These are phyloP conservation scores for Coemansia sp. DNA, from an alignment of 192 early-diverging fungal species.

Conservation along the genomic window DNA sequence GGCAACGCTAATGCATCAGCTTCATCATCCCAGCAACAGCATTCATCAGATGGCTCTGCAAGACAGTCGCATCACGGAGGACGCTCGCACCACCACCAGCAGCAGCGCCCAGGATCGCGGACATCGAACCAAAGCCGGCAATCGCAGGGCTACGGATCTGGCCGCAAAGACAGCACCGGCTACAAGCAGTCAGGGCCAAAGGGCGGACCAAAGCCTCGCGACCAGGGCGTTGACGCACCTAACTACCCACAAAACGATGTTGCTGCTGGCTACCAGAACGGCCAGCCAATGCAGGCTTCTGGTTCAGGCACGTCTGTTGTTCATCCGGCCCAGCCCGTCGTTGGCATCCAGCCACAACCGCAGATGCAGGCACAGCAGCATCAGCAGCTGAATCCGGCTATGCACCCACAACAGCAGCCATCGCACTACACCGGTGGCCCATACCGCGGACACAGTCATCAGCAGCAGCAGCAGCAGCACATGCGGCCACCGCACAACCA, in stretches of 20 bases:
- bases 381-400: constrained; percentile 12
- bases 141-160: constrained; percentile 31
- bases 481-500: constrained; percentile 47
- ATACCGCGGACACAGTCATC: constrained; percentile 40
- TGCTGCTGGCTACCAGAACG: constrained; percentile 13
- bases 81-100: constrained; percentile 21
- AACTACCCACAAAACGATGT: constrained; percentile 8
- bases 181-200: constrained; percentile 41
- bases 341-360: neutral
- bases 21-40: too few relatives aligned
- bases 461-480: constrained; percentile 39
- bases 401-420: constrained; percentile 6
- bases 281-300: constrained; percentile 15
- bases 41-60: constrained; percentile 9
- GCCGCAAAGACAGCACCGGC: constrained; percentile 30
- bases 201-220: constrained; percentile 32
- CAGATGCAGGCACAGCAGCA: constrained; percentile 10
- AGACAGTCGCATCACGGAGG: constrained; percentile 25
- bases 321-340: constrained; percentile 9
- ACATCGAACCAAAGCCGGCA: constrained; percentile 45
- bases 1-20: constrained; percentile 7
- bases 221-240: constrained; percentile 16
- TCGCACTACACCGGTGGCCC: constrained; percentile 36
- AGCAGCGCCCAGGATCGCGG: constrained; percentile 50
- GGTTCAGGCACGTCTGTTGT: constrained; percentile 25